A percentile compares a stretch with the other conserved stretches of the same genome.
These are phyloP conservation scores for Yarrowia sp. DNA, from an alignment of 805 yeast genomes.

Conservation along the genomic window DNA sequence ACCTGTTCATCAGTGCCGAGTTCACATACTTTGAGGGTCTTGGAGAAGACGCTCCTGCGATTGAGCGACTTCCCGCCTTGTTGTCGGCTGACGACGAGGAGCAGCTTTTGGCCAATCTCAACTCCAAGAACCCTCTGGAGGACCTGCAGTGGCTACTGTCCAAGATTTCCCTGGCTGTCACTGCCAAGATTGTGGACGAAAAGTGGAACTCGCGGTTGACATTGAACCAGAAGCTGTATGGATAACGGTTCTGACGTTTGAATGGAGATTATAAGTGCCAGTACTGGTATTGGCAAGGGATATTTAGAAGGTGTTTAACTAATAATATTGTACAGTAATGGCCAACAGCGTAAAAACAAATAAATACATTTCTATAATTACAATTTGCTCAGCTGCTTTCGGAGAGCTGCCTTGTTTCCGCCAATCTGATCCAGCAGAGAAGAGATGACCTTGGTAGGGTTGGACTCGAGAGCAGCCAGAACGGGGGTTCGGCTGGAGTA, in stretches of 20 bases:
- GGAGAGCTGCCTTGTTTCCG: not conserved
- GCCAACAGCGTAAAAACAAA: too few relatives aligned
- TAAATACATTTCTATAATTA: conserved; percentile 1
- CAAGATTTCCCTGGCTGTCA: conserved; percentile 3
- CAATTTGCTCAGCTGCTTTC: not conserved
- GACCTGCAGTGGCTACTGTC: conserved; percentile 8
- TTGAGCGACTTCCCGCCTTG: conserved; percentile 8
- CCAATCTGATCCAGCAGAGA: conserved; percentile 16
- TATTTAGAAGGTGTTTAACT: not conserved
- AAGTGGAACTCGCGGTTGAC: conserved; percentile 21
- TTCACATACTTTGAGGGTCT: conserved; percentile 5
- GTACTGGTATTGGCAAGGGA: too few relatives aligned
- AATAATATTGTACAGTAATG: not conserved
- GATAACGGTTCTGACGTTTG: not conserved
- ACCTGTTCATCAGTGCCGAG: conserved; percentile 9
- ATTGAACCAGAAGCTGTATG: conserved; percentile 9
- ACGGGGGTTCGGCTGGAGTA: not conserved
- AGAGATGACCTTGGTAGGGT: not conserved
- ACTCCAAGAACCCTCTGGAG: not conserved
- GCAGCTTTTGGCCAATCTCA: not conserved
- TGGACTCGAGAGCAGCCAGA: not conserved
- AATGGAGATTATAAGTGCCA: too few relatives aligned
- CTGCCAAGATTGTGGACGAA: conserved; percentile 4
- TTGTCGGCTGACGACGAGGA: not conserved
- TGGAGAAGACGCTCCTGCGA: not conserved